Conservation (phyloP, 2,329 filamentous ascomycete genomes). For the Penicillium sp. region DNA sequence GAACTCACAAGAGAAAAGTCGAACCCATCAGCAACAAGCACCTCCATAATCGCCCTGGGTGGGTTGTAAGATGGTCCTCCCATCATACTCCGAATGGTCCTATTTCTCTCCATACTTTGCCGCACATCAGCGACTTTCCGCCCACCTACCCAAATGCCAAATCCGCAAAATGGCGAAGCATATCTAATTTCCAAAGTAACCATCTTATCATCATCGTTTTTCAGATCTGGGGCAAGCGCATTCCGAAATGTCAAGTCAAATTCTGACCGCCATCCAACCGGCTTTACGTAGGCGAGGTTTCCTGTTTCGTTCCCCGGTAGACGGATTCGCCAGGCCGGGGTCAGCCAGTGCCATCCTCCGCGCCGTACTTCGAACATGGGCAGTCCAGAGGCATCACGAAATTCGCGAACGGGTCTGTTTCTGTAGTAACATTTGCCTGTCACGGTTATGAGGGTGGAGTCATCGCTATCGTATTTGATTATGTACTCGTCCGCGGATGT, state of each 20-base stretch:
- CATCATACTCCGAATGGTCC: neutral
- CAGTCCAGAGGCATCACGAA: constrained; percentile 29
- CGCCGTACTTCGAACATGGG: constrained; percentile 29
- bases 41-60: constrained; percentile 5
- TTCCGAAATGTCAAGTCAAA: constrained; percentile 27
- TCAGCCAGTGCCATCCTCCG: no score
- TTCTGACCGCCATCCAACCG: neutral
- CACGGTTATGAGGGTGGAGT: constrained; percentile 23
- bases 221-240: constrained; percentile 16
- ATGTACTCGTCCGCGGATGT: constrained; percentile 15
- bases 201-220: constrained; percentile 17
- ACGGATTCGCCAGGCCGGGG: constrained; percentile 17
- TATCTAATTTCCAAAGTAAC: constrained; percentile 15
- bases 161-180: neutral
- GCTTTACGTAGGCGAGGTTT: constrained; percentile 15
- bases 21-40: constrained; percentile 13
- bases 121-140: constrained; percentile 14
- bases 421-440: constrained; percentile 28
- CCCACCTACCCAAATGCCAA: constrained; percentile 1
- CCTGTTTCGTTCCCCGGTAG: constrained; percentile 21
- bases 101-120: constrained; percentile 13
- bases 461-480: constrained; percentile 21
- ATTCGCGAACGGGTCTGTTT: constrained; percentile 25
- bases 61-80: neutral
- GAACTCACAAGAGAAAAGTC: constrained; percentile 12